These are phyloP conservation scores for Glycine soja DNA, from an alignment of 306 rosid genomes.

Conservation along the genomic window DNA sequence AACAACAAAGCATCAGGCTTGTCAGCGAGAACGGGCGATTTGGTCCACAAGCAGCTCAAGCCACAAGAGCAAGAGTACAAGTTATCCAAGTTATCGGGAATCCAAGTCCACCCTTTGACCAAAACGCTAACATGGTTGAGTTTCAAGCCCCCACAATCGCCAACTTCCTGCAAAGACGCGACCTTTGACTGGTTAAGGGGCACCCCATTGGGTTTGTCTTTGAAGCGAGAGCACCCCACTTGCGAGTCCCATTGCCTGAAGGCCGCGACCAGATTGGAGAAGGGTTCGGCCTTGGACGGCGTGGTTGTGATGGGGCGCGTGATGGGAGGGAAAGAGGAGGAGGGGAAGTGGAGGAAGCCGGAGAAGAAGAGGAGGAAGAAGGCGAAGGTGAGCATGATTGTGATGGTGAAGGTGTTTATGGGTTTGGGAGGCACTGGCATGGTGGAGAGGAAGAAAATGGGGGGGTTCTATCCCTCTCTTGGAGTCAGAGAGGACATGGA, in stretches of 20 bases:
- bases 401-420: slow-evolving; percentile 60
- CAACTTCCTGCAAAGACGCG: slow-evolving; percentile 63
- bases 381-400: slow-evolving; percentile 59
- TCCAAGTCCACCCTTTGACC: slow-evolving; percentile 97
- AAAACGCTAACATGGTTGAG: slow-evolving; percentile 68
- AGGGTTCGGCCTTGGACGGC: slow-evolving; percentile 51
- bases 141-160: slow-evolving; percentile 54
- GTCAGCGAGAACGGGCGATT: slow-evolving; percentile 90
- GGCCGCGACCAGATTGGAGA: slow-evolving; percentile 66
- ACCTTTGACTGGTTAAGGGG: slow-evolving; percentile 47
- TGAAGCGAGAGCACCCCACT: slow-evolving; percentile 72
- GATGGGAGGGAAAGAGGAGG: slow-evolving; percentile 51
- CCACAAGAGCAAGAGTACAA: slow-evolving; percentile 85
- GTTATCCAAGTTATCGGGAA: slow-evolving; percentile 93
- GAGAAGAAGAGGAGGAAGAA: slow-evolving; percentile 72
- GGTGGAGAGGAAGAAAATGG: background rate
- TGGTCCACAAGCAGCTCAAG: slow-evolving; percentile 95
- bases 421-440: slow-evolving; percentile 66
- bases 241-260: slow-evolving; percentile 83
- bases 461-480: slow-evolving; percentile 34
- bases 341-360: slow-evolving; percentile 70
- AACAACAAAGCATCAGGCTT: slow-evolving; percentile 86
- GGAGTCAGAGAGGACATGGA: background rate
- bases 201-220: slow-evolving; percentile 51
- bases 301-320: slow-evolving; percentile 18